Evolutionary conservation across 1,139 yeast genomes (phyloP).

Genomic region (Debaryomyces sp.): DNA sequence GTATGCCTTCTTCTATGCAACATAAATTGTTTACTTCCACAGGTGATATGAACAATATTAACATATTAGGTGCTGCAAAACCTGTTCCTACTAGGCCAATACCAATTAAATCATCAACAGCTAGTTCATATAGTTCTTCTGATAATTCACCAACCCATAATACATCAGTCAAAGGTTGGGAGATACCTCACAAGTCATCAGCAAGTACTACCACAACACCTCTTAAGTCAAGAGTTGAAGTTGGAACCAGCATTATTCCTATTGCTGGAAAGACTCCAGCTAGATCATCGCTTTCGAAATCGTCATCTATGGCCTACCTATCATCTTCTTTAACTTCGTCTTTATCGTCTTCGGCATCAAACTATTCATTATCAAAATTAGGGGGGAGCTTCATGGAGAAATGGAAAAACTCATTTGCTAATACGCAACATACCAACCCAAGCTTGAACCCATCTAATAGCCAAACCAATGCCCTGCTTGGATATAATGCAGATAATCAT

Average conservation of each 20-base stretch:
- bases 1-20: background rate
- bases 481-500: background rate
- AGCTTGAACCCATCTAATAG: constrained; percentile 8
- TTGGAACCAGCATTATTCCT: constrained; percentile 24
- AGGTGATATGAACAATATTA: background rate
- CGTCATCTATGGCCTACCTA: constrained; percentile 46
- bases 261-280: constrained; percentile 21
- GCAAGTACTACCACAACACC: constrained; percentile 25
- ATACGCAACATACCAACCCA: constrained; percentile 12
- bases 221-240: constrained; percentile 16
- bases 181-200: constrained; percentile 41
- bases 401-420: constrained; percentile 41
- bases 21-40: background rate
- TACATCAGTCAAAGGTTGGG: constrained; percentile 43
- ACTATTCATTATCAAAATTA: constrained; percentile 42
- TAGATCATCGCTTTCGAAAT: constrained; percentile 31
- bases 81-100: constrained; percentile 25
- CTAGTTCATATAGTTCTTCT: constrained; percentile 25
- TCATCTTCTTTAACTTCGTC: constrained; percentile 46
- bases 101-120: constrained; percentile 26
- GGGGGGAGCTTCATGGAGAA: constrained; percentile 52
- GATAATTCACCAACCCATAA: constrained; percentile 32
- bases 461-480: background rate
- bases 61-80: background rate
- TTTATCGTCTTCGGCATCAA: constrained; percentile 38